A percentile compares a stretch with the other conserved stretches of the same genome.
Evolutionary conservation across 495 filamentous ascomycete genomes (phyloP).

Genomic region (Lasiosphaeriaceae sp.): DNA sequence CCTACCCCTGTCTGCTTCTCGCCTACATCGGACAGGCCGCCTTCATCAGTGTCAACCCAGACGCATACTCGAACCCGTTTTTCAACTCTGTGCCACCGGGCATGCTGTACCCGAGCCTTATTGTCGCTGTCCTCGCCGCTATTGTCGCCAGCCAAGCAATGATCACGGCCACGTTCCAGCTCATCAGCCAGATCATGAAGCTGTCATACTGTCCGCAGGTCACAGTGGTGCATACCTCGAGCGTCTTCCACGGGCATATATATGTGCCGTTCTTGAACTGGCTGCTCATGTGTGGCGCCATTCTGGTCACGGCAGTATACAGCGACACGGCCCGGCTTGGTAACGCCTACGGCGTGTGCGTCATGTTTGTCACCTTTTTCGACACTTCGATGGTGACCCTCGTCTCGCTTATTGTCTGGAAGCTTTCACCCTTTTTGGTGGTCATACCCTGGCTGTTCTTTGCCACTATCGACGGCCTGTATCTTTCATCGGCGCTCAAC

Average conservation of each 20-base stretch:
- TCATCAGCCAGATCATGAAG: constrained; percentile 70
- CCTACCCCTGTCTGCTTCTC: constrained; percentile 64
- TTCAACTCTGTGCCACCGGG: constrained; percentile 64
- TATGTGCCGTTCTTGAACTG: constrained; percentile 71
- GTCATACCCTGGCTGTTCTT: constrained; percentile 59
- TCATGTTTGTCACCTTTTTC: constrained; percentile 72
- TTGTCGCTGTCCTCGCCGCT: constrained; percentile 64
- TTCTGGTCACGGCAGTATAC: constrained; percentile 69
- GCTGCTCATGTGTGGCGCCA: constrained; percentile 69
- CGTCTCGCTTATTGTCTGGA: constrained; percentile 66
- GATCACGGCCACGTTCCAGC: constrained; percentile 67
- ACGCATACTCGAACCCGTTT: constrained; percentile 67
- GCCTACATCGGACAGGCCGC: constrained; percentile 74
- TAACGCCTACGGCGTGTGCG: constrained; percentile 56
- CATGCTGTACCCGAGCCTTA: constrained; percentile 60
- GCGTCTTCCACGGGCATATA: constrained; percentile 63
- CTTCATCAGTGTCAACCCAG: constrained; percentile 58
- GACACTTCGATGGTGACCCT: constrained; percentile 67
- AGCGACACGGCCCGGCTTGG: constrained; percentile 57
- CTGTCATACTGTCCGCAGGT: constrained; percentile 72
- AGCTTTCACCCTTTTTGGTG: constrained; percentile 52
- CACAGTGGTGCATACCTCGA: constrained; percentile 62
- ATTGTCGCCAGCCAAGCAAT: constrained; percentile 76
- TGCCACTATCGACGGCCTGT: constrained; percentile 58
- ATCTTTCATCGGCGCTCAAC: constrained; percentile 60